phyloP scores from a whole-genome alignment of 768 basidiomycete genomes.

The Roridomyces roridus region DNA sequence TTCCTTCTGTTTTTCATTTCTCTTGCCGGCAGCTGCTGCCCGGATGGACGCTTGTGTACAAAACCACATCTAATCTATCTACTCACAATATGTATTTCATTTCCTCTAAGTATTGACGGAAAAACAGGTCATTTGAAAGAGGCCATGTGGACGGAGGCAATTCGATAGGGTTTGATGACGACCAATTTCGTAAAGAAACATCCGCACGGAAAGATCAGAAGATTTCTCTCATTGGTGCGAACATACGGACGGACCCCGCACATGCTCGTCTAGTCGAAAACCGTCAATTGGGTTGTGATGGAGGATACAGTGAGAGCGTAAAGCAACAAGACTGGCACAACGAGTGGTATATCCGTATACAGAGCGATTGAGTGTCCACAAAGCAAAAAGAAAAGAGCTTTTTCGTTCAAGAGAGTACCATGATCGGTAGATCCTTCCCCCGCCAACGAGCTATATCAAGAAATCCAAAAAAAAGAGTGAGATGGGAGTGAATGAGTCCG shows the following conservation, averaged over 20 bases:
- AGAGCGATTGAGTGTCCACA: conserved; percentile 27
- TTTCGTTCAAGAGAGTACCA: background rate
- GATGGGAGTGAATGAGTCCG: conserved; percentile 15
- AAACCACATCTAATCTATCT: background rate
- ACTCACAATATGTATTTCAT: too few species aligned
- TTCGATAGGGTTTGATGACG: too few species aligned
- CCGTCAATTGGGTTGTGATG: background rate
- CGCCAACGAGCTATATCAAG: conserved; percentile 19
- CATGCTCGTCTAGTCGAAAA: background rate
- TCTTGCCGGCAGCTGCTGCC: too few species aligned
- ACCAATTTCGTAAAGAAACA: too few species aligned
- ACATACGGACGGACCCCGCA: background rate
- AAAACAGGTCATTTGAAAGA: too few species aligned
- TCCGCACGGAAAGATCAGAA: too few species aligned
- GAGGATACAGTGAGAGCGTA: conserved; percentile 19
- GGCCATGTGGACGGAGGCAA: too few species aligned
- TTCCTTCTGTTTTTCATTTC: background rate
- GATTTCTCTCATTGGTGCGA: background rate
- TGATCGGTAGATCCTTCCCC: conserved; percentile 16
- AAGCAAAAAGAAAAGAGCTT: conserved; percentile 19
- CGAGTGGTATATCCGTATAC: conserved; percentile 27
- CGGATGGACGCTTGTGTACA: background rate
- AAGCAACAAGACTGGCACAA: conserved; percentile 12
- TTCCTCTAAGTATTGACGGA: background rate
- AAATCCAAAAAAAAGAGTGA: conserved; percentile 21